Evolutionary conservation across 257 asterid species (phyloP), one percentile per base, ranked within the genome.

Genomic region (Solanum chmielewskii): DNA sequence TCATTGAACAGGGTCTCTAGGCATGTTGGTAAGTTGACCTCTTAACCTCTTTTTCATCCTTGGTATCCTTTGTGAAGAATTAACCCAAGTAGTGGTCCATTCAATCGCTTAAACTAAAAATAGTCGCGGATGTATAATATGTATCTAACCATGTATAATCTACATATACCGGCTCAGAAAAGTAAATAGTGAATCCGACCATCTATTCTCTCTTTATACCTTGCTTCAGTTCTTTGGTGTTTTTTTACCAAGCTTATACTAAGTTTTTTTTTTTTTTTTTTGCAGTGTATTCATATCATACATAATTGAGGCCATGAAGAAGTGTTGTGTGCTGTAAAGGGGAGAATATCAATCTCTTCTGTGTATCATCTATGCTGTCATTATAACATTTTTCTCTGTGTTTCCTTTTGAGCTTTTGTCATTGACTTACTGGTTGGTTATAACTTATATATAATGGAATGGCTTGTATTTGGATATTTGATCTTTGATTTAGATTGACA

Each of bases 1-100:
- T 92, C 10, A 59, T 88, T 33, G 94, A 91, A n/a, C 94, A 91
- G 69, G 90, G 89, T n/a, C 86, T 90, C 71, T 92, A 90, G 71
- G 11, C 83, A 29, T 39, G 11, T 2, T 49, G 35, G 4, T 21
- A 49, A 23, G 77, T 29, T 80, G 84, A 47, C 47, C 42, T 47
- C 18, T 42, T 45, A 9, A 2, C 68, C 25, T 27, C 42, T 25
- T 27, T 77, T 44, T 18, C 64, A 4, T 1, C 41, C 15, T 45
- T 25, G 41, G 9, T 78, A 76, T 74, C 82, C 75, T 69, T 69
- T 15, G 41, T 69, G 41, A 69, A 69, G 20, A 15, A 29, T 68
- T 3, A 68, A 68, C 39, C 75, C 18, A 29, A 68, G 39, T 68
- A 27, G 39, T 31, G 37, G 35, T 25, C 73, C 20, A 68, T 11